Base-by-base conservation (phyloP, 2,329 filamentous ascomycete species). In the Arthrobotrys pseudoclavata region DNA sequence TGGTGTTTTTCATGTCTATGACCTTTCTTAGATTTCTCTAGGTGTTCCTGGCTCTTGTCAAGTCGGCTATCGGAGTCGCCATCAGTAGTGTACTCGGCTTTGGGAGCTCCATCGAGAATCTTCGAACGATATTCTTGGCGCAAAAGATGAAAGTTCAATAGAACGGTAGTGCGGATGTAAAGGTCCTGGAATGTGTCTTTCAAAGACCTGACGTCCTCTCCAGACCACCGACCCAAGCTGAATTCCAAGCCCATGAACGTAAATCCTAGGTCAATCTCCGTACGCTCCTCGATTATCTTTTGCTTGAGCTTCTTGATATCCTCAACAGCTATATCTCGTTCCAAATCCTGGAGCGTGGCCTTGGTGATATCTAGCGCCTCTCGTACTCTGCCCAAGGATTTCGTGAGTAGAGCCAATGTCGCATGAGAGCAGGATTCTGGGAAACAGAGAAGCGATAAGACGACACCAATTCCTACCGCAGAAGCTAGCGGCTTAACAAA, bases 341-440 rank as follows among this genome's bases (percentile, higher is more conserved):
- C 42, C 22, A 68, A 52, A 15, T 71, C 74, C 24, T 66, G 26
- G 0, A 77, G 61, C 7, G 60, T 70, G 7, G 52, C 10, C 13
- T 47, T 64, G 13, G 74, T 77, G 42, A 77, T 67, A 47, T 71
- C 53, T 13, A 77, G 45, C 18, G 60, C 61, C 40, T 67, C 26
- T 20, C 74, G 67, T 9, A 68, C 37, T 15, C 69, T 20, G 79
- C 80, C 68, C 82, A 82, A 76, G 82, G 82, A 29, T 79, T 82
- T 31, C 79, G 81, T 68, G 15, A 77, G 67, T 6, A 71, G 24
- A 4, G 42, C 52, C 0, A 87, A 80, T 0, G 86, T 84, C 1
- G 84, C 82, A 24, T 85, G 84, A 0, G 86, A 87, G 0, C 86
- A 86, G 0, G 86, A 87, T 47, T 84, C 84, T 0, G 86, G 86